Conservation (phyloP, 371 early-diverging fungal genomes). For the Zancudomyces culisetae region DNA sequence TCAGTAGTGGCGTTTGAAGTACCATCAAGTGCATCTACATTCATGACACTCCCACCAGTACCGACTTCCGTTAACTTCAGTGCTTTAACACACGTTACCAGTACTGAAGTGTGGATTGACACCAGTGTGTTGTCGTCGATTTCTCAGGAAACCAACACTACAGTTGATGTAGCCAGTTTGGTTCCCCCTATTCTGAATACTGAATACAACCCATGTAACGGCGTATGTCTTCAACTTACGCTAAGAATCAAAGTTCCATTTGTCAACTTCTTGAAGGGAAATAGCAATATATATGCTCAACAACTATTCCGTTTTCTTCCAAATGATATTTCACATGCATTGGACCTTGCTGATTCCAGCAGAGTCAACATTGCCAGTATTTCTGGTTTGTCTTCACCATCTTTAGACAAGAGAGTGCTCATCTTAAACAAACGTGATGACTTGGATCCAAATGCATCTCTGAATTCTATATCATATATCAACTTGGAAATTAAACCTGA, state of each 20-base stretch:
- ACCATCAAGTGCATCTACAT: too few relatives aligned
- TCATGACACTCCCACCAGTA: too few relatives aligned
- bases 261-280: not conserved
- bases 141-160: too few relatives aligned
- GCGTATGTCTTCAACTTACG: not conserved
- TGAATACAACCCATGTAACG: not conserved
- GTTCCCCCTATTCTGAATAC: not conserved
- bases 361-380: not conserved
- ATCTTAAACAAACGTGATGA: not conserved
- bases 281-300: not conserved
- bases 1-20: too few relatives aligned
- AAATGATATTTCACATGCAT: not conserved
- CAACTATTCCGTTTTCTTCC: not conserved
- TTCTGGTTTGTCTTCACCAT: not conserved
- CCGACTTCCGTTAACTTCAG: too few relatives aligned
- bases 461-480: not conserved
- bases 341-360: not conserved
- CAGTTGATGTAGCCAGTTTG: too few relatives aligned
- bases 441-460: not conserved
- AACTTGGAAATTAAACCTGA: not conserved
- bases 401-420: not conserved
- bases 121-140: too few relatives aligned
- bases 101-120: too few relatives aligned
- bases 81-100: too few relatives aligned
- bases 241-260: not conserved